Conservation (phyloP, 495 filamentous ascomycete species). For the Penicillium turbatum region DNA sequence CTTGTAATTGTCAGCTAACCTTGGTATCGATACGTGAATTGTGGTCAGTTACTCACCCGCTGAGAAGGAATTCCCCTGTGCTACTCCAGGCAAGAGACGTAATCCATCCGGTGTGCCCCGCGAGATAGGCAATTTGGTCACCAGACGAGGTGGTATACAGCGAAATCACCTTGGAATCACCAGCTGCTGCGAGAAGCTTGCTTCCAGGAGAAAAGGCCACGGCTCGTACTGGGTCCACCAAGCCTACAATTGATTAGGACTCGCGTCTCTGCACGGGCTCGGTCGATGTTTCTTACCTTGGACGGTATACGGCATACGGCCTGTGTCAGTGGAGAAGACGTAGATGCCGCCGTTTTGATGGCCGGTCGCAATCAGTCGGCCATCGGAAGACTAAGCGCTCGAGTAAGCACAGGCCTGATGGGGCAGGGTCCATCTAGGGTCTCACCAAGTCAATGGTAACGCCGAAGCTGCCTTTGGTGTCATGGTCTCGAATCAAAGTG, state of each 20-base stretch:
- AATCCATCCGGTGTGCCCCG: constrained; percentile 79
- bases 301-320: constrained; percentile 78
- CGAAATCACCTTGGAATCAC: constrained; percentile 82
- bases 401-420: constrained; percentile 12
- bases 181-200: constrained; percentile 84
- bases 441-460: constrained; percentile 77
- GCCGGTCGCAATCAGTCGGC: constrained; percentile 80
- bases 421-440: background rate
- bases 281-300: constrained; percentile 53
- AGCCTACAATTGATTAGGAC: constrained; percentile 48
- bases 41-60: constrained; percentile 52
- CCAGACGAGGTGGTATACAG: constrained; percentile 89
- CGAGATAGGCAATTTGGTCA: constrained; percentile 83
- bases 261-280: background rate
- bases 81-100: constrained; percentile 86
- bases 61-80: constrained; percentile 90
- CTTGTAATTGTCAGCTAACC: constrained; percentile 32
- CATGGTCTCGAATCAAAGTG: constrained; percentile 69
- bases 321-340: constrained; percentile 88
- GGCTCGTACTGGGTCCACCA: constrained; percentile 77
- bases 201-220: constrained; percentile 83
- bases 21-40: background rate
- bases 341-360: constrained; percentile 94
- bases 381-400: constrained; percentile 58
- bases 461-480: constrained; percentile 88